Percentiles rank a stretch among this genome's conserved stretches.
Evolutionary conservation across 352 stramenopile genomes (phyloP).

Genomic region (Globisporangium polare): DNA sequence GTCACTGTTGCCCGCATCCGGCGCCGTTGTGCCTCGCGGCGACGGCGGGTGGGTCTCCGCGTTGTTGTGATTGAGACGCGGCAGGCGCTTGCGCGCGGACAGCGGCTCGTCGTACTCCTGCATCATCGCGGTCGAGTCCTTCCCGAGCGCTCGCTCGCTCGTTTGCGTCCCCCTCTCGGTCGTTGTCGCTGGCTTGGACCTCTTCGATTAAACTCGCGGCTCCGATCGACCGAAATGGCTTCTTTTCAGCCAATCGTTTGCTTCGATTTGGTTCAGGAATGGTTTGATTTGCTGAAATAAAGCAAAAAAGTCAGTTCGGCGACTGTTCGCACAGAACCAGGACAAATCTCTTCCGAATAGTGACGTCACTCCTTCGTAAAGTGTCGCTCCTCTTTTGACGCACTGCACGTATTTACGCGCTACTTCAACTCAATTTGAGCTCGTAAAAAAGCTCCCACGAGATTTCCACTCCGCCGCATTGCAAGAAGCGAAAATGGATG

Average conservation of each 20-base stretch:
- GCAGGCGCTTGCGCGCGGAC: constrained; percentile 22
- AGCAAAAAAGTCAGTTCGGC: constrained; percentile 4
- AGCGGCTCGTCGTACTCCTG: constrained; percentile 19
- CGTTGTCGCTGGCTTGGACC: neutral
- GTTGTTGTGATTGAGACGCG: constrained; percentile 13
- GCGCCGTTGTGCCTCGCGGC: neutral
- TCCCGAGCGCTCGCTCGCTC: neutral
- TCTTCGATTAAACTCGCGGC: constrained; percentile 6
- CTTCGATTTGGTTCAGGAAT: neutral
- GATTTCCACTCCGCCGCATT: constrained; percentile 2
- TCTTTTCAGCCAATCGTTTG: constrained; percentile 3
- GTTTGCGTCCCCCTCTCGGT: neutral
- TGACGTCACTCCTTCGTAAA: neutral
- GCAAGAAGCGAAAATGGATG: constrained; percentile 12
- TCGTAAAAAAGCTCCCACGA: constrained; percentile 2
- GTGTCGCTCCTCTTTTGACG: neutral
- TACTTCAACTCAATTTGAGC: constrained; percentile 3
- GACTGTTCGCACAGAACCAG: neutral
- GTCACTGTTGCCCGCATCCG: neutral
- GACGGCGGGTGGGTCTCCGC: neutral
- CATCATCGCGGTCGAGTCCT: constrained; percentile 19
- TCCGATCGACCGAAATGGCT: neutral
- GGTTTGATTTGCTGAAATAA: constrained; percentile 9
- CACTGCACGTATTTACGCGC: constrained; percentile 6
- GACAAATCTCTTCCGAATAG: no score